Percentiles rank a stretch among this genome's conserved stretches.
Evolutionary conservation across 495 filamentous ascomycete species (phyloP).

Genomic region (Tuber magnatum): DNA sequence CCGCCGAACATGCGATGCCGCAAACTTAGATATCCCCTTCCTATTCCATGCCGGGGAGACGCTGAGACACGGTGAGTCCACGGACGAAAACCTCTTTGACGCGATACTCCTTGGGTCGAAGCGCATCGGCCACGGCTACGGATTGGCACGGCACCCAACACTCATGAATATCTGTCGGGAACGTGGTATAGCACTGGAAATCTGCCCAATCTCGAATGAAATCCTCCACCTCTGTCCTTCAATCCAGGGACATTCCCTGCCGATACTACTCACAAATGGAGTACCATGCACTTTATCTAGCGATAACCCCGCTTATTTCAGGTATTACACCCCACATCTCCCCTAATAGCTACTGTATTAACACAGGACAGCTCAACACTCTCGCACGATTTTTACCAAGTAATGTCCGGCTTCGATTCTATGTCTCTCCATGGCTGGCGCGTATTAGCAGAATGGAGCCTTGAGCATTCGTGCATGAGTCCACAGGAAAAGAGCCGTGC

Average conservation of each 20-base stretch:
- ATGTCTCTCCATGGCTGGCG: slow-evolving; percentile 72
- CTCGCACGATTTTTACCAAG: slow-evolving; percentile 85
- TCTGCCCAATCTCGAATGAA: slow-evolving; percentile 76
- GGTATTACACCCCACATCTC: slow-evolving; percentile 27
- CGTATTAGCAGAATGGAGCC: slow-evolving; percentile 78
- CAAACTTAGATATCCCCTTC: slow-evolving; percentile 78
- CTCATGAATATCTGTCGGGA: slow-evolving; percentile 79
- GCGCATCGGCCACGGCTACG: slow-evolving; percentile 77
- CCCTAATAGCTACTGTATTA: background rate
- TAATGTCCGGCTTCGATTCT: slow-evolving; percentile 72
- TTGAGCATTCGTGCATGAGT: slow-evolving; percentile 45
- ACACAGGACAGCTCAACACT: slow-evolving; percentile 39
- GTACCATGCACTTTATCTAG: slow-evolving; percentile 69
- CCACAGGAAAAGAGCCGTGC: slow-evolving; percentile 54
- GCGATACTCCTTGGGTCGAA: slow-evolving; percentile 76
- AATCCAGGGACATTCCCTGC: slow-evolving; percentile 70
- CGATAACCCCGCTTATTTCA: slow-evolving; percentile 61
- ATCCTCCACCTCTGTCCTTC: slow-evolving; percentile 65
- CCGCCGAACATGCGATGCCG: slow-evolving; percentile 67
- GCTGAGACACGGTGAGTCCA: slow-evolving; percentile 63
- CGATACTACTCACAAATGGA: slow-evolving; percentile 71
- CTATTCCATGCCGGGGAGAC: slow-evolving; percentile 87
- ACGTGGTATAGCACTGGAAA: slow-evolving; percentile 76
- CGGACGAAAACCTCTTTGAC: slow-evolving; percentile 80
- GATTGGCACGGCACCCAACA: slow-evolving; percentile 78